Base-by-base conservation (phyloP, 331 rosid species). In the Erythrophleum ivorense region DNA sequence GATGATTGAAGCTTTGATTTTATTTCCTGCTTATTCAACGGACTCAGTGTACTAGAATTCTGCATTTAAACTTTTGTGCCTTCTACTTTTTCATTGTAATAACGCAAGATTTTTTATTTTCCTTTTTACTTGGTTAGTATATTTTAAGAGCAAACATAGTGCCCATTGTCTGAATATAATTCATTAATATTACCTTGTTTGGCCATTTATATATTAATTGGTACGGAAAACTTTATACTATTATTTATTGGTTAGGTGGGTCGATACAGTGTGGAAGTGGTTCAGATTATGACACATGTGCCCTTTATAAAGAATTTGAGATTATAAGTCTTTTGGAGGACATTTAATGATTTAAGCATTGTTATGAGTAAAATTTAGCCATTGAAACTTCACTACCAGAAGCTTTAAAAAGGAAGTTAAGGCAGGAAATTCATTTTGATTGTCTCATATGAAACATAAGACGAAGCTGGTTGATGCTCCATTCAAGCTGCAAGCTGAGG, bases 171-270 rank as follows among this genome's bases (percentile, higher is more conserved):
- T 36, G 46, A n/a, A 36, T 15, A 7, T 54, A 16, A 14, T 52
- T 64, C 0, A 65, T 65, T 18, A n/a, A 5, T n/a, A 19, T 68
- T 45, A 9, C 55, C 55, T 43, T 78, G 75, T 19, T 52, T 38
- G 41, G 43, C 10, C 49, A 73, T 78, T 72, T 36, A 62, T 57
- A 14, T 45, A 74, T 65, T 77, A 71, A 11, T 65, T 77, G 41
- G 50, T 46, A 64, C 60, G 70, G 75, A 81, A 81, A 57, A 49
- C 33, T 14, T 59, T 54, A 31, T 75, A 24, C 33, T 36, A 75
- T 69, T 75, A 21, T 71, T 64, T 79, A 62, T 70, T 75, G 53
- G 76, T 77, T 18, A 50, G 45, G 62, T 34, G 63, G 63, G 38
- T 78, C 43, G 68, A 70, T 69, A 18, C 38, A 0, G 18, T 52